These are phyloP conservation scores for Ustilaginoidea virens DNA, from an alignment of 2,329 filamentous ascomycete species.

Conservation along the genomic window DNA sequence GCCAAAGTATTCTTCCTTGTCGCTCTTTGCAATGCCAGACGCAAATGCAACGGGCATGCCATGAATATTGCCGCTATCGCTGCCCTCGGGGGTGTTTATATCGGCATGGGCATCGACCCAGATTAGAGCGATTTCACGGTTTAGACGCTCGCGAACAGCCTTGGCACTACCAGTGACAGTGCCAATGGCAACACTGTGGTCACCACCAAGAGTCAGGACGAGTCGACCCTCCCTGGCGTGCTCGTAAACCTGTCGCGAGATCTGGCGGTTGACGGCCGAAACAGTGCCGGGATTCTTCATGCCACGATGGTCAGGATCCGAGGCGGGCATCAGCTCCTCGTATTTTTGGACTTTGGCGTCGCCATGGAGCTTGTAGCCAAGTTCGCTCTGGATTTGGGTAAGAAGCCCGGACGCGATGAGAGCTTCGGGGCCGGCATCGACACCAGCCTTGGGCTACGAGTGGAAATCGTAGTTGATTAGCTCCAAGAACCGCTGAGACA, in stretches of 20 bases:
- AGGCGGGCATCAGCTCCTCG: conserved; percentile 51
- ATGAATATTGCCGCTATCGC: conserved; percentile 84
- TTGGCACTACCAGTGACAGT: conserved; percentile 78
- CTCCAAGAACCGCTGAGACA: not conserved
- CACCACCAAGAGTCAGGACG: conserved; percentile 84
- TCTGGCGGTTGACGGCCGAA: conserved; percentile 65
- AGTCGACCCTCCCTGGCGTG: conserved; percentile 73
- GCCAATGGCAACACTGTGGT: conserved; percentile 93
- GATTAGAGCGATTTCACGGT: conserved; percentile 78
- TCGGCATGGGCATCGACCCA: conserved; percentile 98
- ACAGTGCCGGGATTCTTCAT: conserved; percentile 93
- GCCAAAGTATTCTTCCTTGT: conserved; percentile 68
- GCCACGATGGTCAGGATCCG: conserved; percentile 66
- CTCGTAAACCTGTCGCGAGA: conserved; percentile 73
- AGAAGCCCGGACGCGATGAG: conserved; percentile 82
- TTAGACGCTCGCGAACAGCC: conserved; percentile 70
- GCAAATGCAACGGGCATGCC: conserved; percentile 95
- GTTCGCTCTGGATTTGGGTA: conserved; percentile 65
- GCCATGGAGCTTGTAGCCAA: conserved; percentile 77
- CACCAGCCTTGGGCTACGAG: conserved; percentile 68
- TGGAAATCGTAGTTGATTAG: conserved; percentile 1
- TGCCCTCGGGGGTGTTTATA: conserved; percentile 91
- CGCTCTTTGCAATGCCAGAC: conserved; percentile 66
- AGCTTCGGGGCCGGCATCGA: conserved; percentile 78
- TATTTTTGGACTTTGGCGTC: conserved; percentile 74